phyloP scores from a whole-genome alignment of 2,329 filamentous ascomycete species.

The Whalleya microplaca region DNA sequence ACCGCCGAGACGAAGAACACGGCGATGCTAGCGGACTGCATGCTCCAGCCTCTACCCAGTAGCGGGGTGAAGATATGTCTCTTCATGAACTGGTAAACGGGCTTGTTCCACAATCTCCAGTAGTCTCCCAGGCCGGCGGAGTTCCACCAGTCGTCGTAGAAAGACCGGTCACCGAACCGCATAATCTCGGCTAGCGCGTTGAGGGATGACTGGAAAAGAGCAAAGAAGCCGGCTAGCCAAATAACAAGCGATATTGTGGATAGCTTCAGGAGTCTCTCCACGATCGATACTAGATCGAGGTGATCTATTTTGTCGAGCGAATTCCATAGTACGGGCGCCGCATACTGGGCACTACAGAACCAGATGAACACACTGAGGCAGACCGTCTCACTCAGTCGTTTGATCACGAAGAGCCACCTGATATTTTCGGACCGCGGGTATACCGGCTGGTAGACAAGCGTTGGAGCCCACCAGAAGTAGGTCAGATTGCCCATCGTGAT shows the following conservation, averaged over 20 bases:
- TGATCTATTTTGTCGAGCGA: conserved; percentile 85
- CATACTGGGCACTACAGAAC: conserved; percentile 94
- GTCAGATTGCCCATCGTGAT: conserved; percentile 85
- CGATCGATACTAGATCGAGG: conserved; percentile 78
- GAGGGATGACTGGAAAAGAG: conserved; percentile 88
- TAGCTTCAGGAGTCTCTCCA: conserved; percentile 91
- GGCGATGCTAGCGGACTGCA: conserved; percentile 69
- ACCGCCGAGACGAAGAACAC: conserved; percentile 90
- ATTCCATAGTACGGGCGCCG: conserved; percentile 85
- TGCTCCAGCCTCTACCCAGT: conserved; percentile 79
- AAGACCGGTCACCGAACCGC: conserved; percentile 88
- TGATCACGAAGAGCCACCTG: conserved; percentile 85
- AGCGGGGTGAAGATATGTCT: conserved; percentile 90
- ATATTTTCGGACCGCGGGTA: conserved; percentile 85
- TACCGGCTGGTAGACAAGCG: conserved; percentile 93
- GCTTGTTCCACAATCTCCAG: conserved; percentile 98
- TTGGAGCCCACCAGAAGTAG: conserved; percentile 99
- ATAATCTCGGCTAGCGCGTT: conserved; percentile 91
- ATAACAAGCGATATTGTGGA: conserved; percentile 94
- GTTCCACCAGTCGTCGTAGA: conserved; percentile 99
- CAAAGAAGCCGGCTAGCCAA: conserved; percentile 98
- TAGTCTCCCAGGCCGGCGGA: conserved; percentile 82
- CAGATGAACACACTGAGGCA: conserved; percentile 88
- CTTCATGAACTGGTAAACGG: conserved; percentile 95
- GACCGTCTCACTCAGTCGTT: conserved; percentile 77